These are phyloP conservation scores for Starmerella scarabaei DNA, from an alignment of 805 yeast species.

Conservation along the genomic window DNA sequence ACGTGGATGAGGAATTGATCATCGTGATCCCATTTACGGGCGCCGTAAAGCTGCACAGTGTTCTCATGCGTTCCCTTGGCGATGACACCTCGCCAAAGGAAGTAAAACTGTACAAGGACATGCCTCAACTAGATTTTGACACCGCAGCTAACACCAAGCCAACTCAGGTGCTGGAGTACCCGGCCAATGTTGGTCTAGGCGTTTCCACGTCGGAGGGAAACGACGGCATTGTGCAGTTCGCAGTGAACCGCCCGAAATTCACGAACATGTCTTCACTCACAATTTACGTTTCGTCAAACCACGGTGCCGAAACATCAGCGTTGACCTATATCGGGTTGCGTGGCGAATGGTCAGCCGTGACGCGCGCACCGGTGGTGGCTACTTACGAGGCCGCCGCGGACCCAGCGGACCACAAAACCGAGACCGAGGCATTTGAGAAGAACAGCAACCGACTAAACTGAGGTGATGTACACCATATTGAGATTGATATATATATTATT, in stretches of 20 bases:
- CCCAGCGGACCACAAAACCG: slow-evolving; percentile 67
- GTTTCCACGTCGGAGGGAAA: slow-evolving; percentile 25
- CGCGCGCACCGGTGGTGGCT: slow-evolving; percentile 59
- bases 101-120: slow-evolving; percentile 62
- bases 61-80: slow-evolving; percentile 55
- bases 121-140: slow-evolving; percentile 58
- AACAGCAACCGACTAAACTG: background rate
- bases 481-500: background rate
- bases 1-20: slow-evolving; percentile 71
- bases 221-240: slow-evolving; percentile 62
- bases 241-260: slow-evolving; percentile 60
- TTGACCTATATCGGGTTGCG: slow-evolving; percentile 65
- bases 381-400: slow-evolving; percentile 86
- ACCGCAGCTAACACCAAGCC: slow-evolving; percentile 39
- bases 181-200: slow-evolving; percentile 36
- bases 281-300: slow-evolving; percentile 52
- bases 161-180: slow-evolving; percentile 45
- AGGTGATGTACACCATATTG: background rate
- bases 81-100: slow-evolving; percentile 53
- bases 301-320: slow-evolving; percentile 44
- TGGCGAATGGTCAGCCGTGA: slow-evolving; percentile 39
- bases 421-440: background rate
- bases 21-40: slow-evolving; percentile 70
- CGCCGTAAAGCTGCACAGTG: slow-evolving; percentile 57
- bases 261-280: slow-evolving; percentile 58